Percentiles rank a stretch among this genome's conserved stretches.
Conservation (phyloP, 257 asterid genomes). For the Perilla frutescens region DNA sequence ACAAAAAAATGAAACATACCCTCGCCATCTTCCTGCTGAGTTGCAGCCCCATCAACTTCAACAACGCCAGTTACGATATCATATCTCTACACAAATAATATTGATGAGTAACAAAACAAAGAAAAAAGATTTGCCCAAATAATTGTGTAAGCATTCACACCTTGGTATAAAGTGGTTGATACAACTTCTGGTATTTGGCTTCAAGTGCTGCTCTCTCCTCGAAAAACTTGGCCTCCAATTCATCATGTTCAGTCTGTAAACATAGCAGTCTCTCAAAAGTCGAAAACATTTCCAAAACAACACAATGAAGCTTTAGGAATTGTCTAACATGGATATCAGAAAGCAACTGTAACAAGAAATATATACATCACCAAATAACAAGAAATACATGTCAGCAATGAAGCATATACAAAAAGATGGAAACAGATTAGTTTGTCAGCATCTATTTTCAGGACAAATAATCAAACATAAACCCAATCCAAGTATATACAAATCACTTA, state of each 20-base stretch:
- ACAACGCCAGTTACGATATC: conserved; percentile 62
- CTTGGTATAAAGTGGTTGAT: conserved; percentile 62
- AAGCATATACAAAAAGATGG: no score
- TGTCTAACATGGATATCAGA: not conserved
- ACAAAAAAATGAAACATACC: conserved; percentile 30
- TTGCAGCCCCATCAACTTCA: conserved; percentile 47
- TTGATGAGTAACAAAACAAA: conserved; percentile 1
- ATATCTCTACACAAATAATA: conserved; percentile 50
- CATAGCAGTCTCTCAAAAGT: not conserved
- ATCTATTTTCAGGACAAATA: not conserved
- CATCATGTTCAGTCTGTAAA: conserved; percentile 62
- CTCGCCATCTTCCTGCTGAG: conserved; percentile 33
- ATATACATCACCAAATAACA: no score
- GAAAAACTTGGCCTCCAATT: conserved; percentile 58
- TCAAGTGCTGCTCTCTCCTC: conserved; percentile 72
- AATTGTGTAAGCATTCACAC: conserved; percentile 30
- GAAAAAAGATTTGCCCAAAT: not conserved
- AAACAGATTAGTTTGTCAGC: not conserved
- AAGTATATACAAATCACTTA: not conserved
- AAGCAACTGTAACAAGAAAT: not conserved
- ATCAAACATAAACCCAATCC: not conserved
- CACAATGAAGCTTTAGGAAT: no score
- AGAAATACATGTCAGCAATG: not conserved
- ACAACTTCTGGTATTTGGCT: conserved; percentile 69
- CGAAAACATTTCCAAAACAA: not conserved